A percentile compares a stretch with the other conserved stretches of the same genome.
phyloP scores from a whole-genome alignment of 2,329 filamentous ascomycete species.

The Orbilia oligospora region DNA sequence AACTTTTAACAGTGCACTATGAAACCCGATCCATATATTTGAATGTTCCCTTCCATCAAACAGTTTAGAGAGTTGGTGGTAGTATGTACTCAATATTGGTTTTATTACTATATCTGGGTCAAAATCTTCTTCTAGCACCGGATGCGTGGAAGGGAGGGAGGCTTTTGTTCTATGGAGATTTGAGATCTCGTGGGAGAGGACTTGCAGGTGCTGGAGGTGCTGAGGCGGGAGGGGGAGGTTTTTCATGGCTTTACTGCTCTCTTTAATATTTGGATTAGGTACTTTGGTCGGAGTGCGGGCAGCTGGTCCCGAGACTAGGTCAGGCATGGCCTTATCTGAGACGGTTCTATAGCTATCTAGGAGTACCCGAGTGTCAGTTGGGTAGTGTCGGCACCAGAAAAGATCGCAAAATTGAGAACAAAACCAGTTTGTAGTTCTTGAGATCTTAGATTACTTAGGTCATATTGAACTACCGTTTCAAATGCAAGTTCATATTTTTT shows the following conservation, averaged over 20 bases:
- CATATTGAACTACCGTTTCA: not conserved
- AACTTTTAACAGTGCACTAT: constrained; percentile 14
- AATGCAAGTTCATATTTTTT: not conserved
- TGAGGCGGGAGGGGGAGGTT: not conserved
- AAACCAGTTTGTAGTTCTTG: no score
- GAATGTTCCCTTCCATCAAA: constrained; percentile 3
- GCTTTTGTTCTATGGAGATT: not conserved
- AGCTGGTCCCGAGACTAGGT: no score
- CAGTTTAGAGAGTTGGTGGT: not conserved
- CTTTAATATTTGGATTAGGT: no score
- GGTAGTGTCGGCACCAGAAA: no score
- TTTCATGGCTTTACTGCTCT: not conserved
- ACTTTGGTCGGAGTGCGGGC: no score
- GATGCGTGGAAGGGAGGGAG: not conserved
- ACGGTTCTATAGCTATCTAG: no score
- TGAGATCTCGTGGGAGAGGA: constrained; percentile 22
- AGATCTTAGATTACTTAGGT: not conserved
- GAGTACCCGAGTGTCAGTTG: no score
- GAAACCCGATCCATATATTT: constrained; percentile 36
- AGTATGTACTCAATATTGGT: constrained; percentile 24
- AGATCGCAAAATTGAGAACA: no score
- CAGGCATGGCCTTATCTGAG: no score
- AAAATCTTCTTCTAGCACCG: not conserved
- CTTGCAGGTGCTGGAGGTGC: not conserved
- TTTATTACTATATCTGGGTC: constrained; percentile 24